Evolutionary conservation across 495 filamentous ascomycete genomes (phyloP).

Genomic region (Daldinia vernicosa): DNA sequence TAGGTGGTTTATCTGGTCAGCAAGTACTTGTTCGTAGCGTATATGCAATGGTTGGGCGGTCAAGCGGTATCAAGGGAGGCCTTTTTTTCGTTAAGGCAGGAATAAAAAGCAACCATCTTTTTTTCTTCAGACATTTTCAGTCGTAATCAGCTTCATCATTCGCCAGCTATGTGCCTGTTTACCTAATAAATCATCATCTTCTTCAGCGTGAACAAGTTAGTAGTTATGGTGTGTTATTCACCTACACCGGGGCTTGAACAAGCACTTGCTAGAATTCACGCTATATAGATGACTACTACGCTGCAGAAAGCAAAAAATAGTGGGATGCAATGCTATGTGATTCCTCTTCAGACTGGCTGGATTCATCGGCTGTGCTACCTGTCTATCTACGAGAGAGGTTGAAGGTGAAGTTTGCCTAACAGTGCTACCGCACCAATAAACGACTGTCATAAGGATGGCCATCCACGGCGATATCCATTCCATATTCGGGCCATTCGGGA

Average conservation of each 20-base stretch:
- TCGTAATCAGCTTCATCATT: slow-evolving; percentile 6
- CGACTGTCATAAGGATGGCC: slow-evolving; percentile 4
- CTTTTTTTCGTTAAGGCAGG: background rate
- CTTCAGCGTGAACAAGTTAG: background rate
- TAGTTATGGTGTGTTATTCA: slow-evolving; percentile 6
- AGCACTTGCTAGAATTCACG: background rate
- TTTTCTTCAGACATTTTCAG: slow-evolving; percentile 12
- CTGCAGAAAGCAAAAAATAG: background rate
- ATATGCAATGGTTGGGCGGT: background rate
- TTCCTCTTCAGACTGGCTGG: slow-evolving; percentile 17
- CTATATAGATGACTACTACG: background rate
- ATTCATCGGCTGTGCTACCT: slow-evolving; percentile 27
- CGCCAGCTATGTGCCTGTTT: background rate
- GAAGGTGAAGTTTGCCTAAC: slow-evolving; percentile 31
- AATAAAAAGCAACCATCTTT: background rate
- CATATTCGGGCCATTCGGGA: slow-evolving; percentile 33
- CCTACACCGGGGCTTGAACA: slow-evolving; percentile 8
- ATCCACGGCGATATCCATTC: background rate
- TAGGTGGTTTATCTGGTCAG: background rate
- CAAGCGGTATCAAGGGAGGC: background rate
- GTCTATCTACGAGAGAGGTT: slow-evolving; percentile 18
- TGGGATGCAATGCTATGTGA: slow-evolving; percentile 15
- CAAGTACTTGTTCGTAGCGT: background rate
- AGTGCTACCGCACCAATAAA: slow-evolving; percentile 26
- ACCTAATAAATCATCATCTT: slow-evolving; percentile 2